Percentiles rank a stretch among this genome's conserved stretches.
Conservation (phyloP, 2,329 filamentous ascomycete species). For the Aspergillus sp. region DNA sequence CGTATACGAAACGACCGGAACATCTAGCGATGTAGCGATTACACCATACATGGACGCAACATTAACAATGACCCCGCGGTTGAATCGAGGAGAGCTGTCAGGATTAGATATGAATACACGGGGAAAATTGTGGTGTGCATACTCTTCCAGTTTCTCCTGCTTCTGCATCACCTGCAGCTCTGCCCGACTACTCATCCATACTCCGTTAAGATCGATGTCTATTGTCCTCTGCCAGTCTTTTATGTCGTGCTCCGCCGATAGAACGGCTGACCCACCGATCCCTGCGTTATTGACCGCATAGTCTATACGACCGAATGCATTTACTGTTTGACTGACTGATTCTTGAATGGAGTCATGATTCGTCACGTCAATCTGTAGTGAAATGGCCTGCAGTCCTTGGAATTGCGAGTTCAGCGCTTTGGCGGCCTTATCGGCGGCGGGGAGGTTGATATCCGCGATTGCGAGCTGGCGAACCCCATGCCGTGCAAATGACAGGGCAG, state of each 20-base stretch:
- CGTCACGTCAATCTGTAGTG: background rate
- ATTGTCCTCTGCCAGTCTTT: background rate
- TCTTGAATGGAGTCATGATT: background rate
- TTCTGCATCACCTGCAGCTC: conserved; percentile 4
- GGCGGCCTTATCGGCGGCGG: background rate
- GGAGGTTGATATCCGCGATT: background rate
- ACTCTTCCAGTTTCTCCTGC: conserved; percentile 10
- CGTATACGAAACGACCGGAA: conserved; percentile 14
- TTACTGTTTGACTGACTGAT: background rate
- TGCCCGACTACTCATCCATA: conserved; percentile 9
- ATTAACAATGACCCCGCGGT: background rate
- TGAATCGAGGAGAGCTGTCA: background rate
- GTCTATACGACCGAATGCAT: background rate
- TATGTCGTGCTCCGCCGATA: background rate
- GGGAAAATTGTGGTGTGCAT: background rate
- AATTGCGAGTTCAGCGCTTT: background rate
- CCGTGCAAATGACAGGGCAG: background rate
- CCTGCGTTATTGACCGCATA: background rate
- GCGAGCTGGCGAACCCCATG: background rate
- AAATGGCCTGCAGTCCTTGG: background rate
- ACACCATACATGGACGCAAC: background rate
- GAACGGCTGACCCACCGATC: background rate
- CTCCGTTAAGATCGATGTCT: background rate
- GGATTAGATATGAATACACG: background rate
- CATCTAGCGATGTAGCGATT: background rate